Evolutionary conservation across 805 yeast genomes (phyloP), one percentile per base, ranked within the genome.

Genomic region (Yamadazyma philogaea): DNA sequence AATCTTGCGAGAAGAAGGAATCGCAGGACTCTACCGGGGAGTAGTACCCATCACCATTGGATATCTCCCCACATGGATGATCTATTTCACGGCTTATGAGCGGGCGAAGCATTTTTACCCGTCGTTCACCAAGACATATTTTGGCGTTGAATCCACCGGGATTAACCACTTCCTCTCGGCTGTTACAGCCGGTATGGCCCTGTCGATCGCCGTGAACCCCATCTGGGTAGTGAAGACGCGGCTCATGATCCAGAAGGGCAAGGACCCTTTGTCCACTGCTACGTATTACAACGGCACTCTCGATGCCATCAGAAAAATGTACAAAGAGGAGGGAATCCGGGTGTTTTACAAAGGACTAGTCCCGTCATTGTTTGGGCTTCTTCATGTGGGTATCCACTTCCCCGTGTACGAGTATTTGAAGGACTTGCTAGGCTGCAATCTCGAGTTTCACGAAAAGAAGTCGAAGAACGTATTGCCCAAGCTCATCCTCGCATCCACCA

Each of bases 161-260:
- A 32, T 62, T 27, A 61, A 62, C 40, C 80, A 77, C 54, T 75
- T 75, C 50, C 63, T 66, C 34, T 70, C 79, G 40, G 97, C 99
- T 1, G 74, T 91, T 38, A 77, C 87, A 4, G 96, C 98, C 1
- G 99, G 99, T 21, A 79, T 87, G 43, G 79, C 82, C 6, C 85
- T 96, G 2, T 85, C 98, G 0, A 71, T 87, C 8, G 61, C 82
- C 7, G 91, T 96, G 0, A 93, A 93, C 60, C 99, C 99, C 8
- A 87, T 91, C 11, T 93, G 99, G 99, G 98, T 93, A 34, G 90
- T 93, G 22, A 93, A 93, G 60, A 93, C 99, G 1, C 71, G 99
- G 55, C 67, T 93, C 39, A 93, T 93, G 98, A 71, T 90, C 31
- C 96, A 87, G 56, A 82, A 83, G 41, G 77, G 74, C 22, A 60